Conservation (phyloP, 2,329 filamentous ascomycete species). For the Penicillium sp. region DNA sequence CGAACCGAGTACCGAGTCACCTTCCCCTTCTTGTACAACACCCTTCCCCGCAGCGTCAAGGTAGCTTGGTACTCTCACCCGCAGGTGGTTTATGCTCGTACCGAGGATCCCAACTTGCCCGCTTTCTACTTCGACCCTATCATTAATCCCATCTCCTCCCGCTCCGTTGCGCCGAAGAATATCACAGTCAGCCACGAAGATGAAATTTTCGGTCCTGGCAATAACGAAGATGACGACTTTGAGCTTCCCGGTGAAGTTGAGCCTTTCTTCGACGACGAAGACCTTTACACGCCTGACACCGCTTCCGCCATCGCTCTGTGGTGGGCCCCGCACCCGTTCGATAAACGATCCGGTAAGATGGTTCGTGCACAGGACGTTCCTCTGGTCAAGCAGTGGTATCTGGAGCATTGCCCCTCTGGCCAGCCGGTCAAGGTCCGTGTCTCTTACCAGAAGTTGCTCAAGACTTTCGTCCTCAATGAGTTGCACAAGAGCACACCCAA, state of each 20-base stretch:
- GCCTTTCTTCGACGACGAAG: conserved; percentile 87
- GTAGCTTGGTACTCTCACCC: conserved; percentile 92
- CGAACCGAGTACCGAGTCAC: conserved; percentile 94
- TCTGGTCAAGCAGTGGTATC: conserved; percentile 96
- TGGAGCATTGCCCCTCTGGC: conserved; percentile 88
- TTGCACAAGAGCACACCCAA: conserved; percentile 95
- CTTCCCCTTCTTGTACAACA: conserved; percentile 95
- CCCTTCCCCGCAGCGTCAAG: conserved; percentile 89
- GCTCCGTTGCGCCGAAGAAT: conserved; percentile 91
- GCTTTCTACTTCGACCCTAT: conserved; percentile 98
- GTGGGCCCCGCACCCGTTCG: conserved; percentile 98
- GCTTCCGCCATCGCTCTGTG: conserved; percentile 88
- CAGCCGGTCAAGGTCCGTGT: conserved; percentile 97
- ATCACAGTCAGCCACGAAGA: conserved; percentile 91
- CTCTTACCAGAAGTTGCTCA: conserved; percentile 96
- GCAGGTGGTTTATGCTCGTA: conserved; percentile 85
- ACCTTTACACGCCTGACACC: conserved; percentile 85
- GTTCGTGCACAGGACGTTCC: conserved; percentile 96
- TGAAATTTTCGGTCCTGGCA: conserved; percentile 81
- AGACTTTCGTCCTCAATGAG: conserved; percentile 94
- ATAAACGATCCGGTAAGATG: conserved; percentile 92
- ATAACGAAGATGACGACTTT: conserved; percentile 82
- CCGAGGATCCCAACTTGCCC: conserved; percentile 84
- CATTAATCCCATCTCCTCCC: conserved; percentile 95
- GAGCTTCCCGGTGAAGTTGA: conserved; percentile 76